phyloP scores from a whole-genome alignment of 768 basidiomycete genomes.

The Trametopsis cervina region DNA sequence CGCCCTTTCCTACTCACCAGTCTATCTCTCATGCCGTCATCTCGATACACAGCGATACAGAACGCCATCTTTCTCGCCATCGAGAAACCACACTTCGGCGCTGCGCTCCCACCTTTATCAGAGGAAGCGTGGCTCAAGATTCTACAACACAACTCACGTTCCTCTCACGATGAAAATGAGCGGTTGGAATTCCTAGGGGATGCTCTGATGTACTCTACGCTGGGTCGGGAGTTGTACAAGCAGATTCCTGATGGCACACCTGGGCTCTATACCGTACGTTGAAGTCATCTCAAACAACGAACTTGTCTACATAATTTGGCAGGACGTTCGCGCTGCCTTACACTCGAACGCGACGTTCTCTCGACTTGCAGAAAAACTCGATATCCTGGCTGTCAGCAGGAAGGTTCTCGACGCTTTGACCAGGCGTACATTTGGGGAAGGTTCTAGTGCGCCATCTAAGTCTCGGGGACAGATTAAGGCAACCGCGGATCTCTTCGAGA shows the following conservation, averaged over 20 bases:
- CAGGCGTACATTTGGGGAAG: constrained; percentile 20
- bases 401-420: constrained; percentile 18
- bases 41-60: constrained; percentile 12
- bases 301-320: constrained; percentile 30
- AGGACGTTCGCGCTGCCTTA: constrained; percentile 19
- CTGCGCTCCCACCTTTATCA: constrained; percentile 29
- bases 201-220: constrained; percentile 36
- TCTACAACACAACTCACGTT: constrained; percentile 5
- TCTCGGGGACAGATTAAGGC: constrained; percentile 24
- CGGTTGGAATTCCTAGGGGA: constrained; percentile 43
- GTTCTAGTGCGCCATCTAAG: constrained; percentile 11
- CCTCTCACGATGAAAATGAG: constrained; percentile 23
- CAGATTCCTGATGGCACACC: constrained; percentile 21
- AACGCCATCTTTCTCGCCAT: constrained; percentile 16
- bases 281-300: constrained; percentile 4
- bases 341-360: constrained; percentile 24
- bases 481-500: constrained; percentile 41
- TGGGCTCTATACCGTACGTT: constrained; percentile 23
- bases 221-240: constrained; percentile 33
- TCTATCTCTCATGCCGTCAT: too few relatives aligned
- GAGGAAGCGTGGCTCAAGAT: constrained; percentile 24
- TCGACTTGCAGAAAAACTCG: constrained; percentile 24
- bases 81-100: constrained; percentile 17
- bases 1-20: too few relatives aligned
- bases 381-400: constrained; percentile 21